Evolutionary conservation across 1,284 basidiomycete species (phyloP), one percentile per base, ranked within the genome.

Genomic region (Leucoagaricus sp.): DNA sequence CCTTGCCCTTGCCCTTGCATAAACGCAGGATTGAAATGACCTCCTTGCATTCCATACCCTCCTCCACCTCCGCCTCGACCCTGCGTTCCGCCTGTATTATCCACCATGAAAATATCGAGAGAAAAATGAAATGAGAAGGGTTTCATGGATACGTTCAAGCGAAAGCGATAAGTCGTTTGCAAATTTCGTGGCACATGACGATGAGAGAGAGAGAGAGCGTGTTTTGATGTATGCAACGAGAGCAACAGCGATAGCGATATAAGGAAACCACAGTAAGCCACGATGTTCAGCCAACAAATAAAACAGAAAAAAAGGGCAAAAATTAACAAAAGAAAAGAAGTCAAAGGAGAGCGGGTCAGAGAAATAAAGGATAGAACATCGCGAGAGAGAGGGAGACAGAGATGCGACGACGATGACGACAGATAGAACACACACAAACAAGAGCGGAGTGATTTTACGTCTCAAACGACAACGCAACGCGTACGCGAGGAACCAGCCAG

Each of bases 21-120:
- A 68, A 89, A 89, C 33, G 85, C 85, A 9, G 86, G 86, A 67
- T 89, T 89, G 73, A 86, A 84, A 70, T 89, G 85, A 66, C 81
- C 80, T 49, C 17, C 12, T 38, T 80, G 77, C 58, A 78, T 78
- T 53, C 82, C 72, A 57, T 70, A 70, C 50, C 71, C 74, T 5
- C 15, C 73, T 45, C 67, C 66, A 44, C 72, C 46, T 17, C 42
- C 71, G 58, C 64, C 67, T 61, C 73, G 68, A 70, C 80, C 76
- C 76, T 80, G 80, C 78, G 82, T 77, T 65, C 79, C 79, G 21
- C 46, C 59, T 53, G 23, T 38, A 42, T 28, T 25, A 4, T 31
- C 10, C 10, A 15, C 25, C 71, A 55, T 29, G n/a, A 46, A 17
- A 9, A 46, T n/a, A n/a, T n/a, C 15, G 21, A 40, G 8, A 10